Conservation (phyloP, 257 asterid genomes). For the Rhazya stricta region DNA sequence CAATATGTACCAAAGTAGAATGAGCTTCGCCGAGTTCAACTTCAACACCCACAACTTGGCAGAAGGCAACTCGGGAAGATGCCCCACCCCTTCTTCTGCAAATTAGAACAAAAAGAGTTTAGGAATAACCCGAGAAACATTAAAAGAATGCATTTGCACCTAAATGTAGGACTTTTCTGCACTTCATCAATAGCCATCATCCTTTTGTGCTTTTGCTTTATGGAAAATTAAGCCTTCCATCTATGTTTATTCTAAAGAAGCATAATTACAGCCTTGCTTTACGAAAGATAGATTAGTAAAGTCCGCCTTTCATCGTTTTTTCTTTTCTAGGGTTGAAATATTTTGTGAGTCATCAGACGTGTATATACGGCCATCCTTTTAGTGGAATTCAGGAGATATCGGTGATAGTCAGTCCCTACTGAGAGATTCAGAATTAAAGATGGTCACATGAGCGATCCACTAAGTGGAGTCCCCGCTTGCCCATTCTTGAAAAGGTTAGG, state of each 20-base stretch:
- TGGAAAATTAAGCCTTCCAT: not conserved
- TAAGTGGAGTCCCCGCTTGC: not conserved
- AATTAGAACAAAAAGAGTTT: not conserved
- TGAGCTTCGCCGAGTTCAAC: constrained; percentile 10
- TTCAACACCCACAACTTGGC: constrained; percentile 29
- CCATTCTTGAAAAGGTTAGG: constrained; percentile 9
- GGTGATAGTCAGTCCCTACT: too few species aligned
- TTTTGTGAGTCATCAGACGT: too few species aligned
- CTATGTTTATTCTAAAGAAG: too few species aligned
- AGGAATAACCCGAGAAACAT: not conserved
- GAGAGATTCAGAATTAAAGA: not conserved
- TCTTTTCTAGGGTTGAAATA: not conserved
- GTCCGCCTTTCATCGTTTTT: too few species aligned
- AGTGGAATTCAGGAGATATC: not conserved
- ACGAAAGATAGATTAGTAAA: too few species aligned
- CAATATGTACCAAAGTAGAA: not conserved
- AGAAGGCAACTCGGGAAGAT: constrained; percentile 51
- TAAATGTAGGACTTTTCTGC: not conserved
- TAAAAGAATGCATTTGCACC: not conserved
- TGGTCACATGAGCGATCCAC: not conserved
- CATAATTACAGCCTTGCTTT: too few species aligned
- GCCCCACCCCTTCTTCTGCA: constrained; percentile 56
- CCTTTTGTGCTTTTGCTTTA: not conserved
- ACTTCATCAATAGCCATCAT: not conserved
- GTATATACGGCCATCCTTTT: not conserved